Evolutionary conservation across 2,329 filamentous ascomycete genomes (phyloP).

Genomic region (Claviceps spartinae): DNA sequence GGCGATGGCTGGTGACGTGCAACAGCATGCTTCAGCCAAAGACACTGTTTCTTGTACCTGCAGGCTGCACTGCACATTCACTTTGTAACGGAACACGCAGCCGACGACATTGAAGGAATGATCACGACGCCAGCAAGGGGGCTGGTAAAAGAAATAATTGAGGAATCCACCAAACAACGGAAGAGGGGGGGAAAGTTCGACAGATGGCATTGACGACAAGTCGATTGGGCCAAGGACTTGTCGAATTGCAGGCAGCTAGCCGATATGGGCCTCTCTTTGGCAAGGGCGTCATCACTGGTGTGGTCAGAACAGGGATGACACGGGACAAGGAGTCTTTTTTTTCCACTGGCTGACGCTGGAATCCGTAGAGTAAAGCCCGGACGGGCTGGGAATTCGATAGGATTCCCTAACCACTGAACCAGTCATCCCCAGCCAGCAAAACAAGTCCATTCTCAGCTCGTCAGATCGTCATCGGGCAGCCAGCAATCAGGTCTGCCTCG

Average conservation of each 20-base stretch:
- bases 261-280: background rate
- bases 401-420: background rate
- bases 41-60: background rate
- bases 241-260: background rate
- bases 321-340: background rate
- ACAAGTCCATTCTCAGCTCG: no score
- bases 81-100: background rate
- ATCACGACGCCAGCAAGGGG: background rate
- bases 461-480: no score
- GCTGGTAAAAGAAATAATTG: background rate
- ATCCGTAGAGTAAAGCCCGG: background rate
- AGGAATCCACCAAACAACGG: background rate
- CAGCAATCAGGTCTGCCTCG: no score
- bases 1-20: background rate
- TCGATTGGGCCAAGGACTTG: constrained; percentile 2
- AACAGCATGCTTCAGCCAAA: background rate
- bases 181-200: background rate
- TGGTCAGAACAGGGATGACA: background rate
- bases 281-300: background rate
- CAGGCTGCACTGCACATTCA: background rate
- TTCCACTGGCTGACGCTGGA: background rate
- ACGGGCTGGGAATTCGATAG: background rate
- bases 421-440: background rate
- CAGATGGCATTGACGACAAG: background rate
- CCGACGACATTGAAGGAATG: background rate